A percentile compares a stretch with the other conserved stretches of the same genome.
These are phyloP conservation scores for Fusarium burgessii DNA, from an alignment of 2,329 filamentous ascomycete genomes.

Conservation along the genomic window DNA sequence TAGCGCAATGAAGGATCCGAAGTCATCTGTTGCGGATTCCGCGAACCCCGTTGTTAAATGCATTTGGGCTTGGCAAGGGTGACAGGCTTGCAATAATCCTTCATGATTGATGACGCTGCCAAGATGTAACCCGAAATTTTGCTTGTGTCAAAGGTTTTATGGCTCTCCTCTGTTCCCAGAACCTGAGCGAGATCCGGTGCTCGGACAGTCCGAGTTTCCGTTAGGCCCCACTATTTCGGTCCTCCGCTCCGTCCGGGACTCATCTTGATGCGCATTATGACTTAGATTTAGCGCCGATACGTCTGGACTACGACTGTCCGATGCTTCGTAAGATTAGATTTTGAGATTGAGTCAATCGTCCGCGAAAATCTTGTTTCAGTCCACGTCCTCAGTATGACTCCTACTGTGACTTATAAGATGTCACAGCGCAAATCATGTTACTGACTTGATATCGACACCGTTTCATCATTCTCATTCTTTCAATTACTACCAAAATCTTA, in stretches of 20 bases:
- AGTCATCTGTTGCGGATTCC: neutral
- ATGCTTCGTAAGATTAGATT: neutral
- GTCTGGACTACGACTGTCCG: neutral
- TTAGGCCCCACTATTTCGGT: slow-evolving; percentile 3
- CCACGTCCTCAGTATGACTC: neutral
- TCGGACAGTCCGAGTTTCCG: slow-evolving; percentile 26
- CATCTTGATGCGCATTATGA: neutral
- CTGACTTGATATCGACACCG: neutral
- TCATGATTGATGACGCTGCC: accelerated
- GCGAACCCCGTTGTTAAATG: neutral
- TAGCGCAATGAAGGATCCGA: neutral
- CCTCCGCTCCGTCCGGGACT: neutral
- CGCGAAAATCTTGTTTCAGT: neutral
- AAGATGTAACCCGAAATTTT: neutral
- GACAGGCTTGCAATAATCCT: accelerated
- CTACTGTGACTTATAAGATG: neutral
- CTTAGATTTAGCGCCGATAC: neutral
- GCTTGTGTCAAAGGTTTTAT: neutral
- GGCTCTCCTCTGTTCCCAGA: neutral
- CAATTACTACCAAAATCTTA: accelerated
- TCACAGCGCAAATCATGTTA: too few species aligned
- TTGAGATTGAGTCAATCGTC: neutral
- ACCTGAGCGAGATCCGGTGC: neutral
- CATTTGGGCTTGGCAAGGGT: neutral
- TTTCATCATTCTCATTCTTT: too few species aligned